These are phyloP conservation scores for Pleurotus eryngii DNA, from an alignment of 768 basidiomycete species.

Conservation along the genomic window DNA sequence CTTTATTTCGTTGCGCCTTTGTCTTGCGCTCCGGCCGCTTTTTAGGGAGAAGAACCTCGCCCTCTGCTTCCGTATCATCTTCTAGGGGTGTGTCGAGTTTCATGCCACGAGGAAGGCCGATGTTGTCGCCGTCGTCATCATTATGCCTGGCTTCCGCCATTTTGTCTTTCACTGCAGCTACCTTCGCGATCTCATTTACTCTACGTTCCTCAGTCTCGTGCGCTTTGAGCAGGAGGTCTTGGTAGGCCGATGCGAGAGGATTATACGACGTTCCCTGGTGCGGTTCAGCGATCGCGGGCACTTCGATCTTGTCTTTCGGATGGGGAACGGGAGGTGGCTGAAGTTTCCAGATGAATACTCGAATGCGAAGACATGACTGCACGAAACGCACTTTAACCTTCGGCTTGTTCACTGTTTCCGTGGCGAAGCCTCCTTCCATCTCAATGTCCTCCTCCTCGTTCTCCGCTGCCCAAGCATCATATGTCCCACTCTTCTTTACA, in stretches of 20 bases:
- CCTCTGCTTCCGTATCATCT: conserved; percentile 31
- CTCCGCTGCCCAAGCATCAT: conserved; percentile 57
- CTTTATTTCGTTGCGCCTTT: conserved; percentile 60
- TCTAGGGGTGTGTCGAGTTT: conserved; percentile 39
- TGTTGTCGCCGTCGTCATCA: conserved; percentile 27
- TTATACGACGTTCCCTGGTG: conserved; percentile 90
- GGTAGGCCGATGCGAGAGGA: conserved; percentile 71
- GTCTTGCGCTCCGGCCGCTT: conserved; percentile 41
- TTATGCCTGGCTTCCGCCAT: conserved; percentile 44
- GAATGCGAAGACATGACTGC: background rate
- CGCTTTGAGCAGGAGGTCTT: conserved; percentile 66
- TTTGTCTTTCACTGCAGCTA: conserved; percentile 50
- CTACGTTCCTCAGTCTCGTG: conserved; percentile 61
- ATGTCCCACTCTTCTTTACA: conserved; percentile 61
- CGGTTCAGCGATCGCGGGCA: conserved; percentile 67
- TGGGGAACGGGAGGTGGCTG: conserved; percentile 44
- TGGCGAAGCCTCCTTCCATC: conserved; percentile 29
- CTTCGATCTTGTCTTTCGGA: conserved; percentile 43
- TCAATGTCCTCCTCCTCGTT: conserved; percentile 29
- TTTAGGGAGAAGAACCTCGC: conserved; percentile 31
- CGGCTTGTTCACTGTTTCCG: conserved; percentile 39
- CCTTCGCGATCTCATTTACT: conserved; percentile 48
- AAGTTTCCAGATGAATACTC: conserved; percentile 31
- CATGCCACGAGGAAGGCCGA: conserved; percentile 58
- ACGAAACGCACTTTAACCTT: conserved; percentile 48